Conservation (phyloP, 116 monocot species). For the Thalassia testudinum region DNA sequence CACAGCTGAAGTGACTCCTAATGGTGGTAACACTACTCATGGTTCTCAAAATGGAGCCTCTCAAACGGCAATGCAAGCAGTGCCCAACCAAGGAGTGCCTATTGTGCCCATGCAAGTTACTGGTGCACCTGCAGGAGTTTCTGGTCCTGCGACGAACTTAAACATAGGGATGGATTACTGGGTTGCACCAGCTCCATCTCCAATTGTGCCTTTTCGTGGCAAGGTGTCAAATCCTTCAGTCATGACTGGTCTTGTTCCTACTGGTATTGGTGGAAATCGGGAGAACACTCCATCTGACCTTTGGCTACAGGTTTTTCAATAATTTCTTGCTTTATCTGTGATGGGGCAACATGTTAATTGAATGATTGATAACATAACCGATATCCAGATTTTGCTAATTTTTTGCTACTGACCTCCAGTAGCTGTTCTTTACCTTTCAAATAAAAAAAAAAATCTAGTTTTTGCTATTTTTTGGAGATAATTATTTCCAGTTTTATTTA, state of each 20-base stretch:
- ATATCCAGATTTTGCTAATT: not conserved
- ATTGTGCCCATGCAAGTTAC: slow-evolving; percentile 32
- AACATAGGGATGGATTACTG: slow-evolving; percentile 98
- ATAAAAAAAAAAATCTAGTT: too few relatives aligned
- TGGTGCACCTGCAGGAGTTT: slow-evolving; percentile 21
- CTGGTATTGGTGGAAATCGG: slow-evolving; percentile 17
- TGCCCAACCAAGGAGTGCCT: slow-evolving; percentile 24
- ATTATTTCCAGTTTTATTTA: not conserved
- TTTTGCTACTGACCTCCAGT: too few relatives aligned
- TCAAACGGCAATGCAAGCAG: slow-evolving; percentile 19
- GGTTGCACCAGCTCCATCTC: slow-evolving; percentile 41
- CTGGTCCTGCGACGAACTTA: slow-evolving; percentile 64
- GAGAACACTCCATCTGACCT: slow-evolving; percentile 37
- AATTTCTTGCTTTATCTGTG: not conserved
- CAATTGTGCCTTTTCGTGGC: slow-evolving; percentile 37
- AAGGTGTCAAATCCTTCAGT: slow-evolving; percentile 37
- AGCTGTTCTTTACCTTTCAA: too few relatives aligned
- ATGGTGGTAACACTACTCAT: slow-evolving; percentile 34
- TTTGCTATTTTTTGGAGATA: too few relatives aligned
- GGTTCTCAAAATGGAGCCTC: slow-evolving; percentile 57
- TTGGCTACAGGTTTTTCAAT: slow-evolving; percentile 43
- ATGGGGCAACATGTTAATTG: not conserved
- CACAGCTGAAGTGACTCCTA: slow-evolving; percentile 25
- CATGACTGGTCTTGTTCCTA: slow-evolving; percentile 31
- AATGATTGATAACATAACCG: not conserved